phyloP scores from a whole-genome alignment of 2,329 filamentous ascomycete genomes.

The Colletotrichum somersetense region DNA sequence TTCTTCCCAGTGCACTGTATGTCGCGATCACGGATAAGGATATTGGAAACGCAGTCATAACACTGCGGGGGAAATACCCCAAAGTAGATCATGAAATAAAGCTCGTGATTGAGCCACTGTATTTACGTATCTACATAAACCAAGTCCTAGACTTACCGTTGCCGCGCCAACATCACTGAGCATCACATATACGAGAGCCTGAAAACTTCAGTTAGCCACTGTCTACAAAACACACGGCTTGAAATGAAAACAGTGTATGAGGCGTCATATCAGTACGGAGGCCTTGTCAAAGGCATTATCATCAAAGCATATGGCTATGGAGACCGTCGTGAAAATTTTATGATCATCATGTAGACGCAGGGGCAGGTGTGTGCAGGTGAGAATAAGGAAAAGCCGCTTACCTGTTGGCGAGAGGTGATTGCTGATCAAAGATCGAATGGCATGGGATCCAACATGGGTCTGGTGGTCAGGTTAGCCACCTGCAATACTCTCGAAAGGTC shows the following conservation, averaged over 20 bases:
- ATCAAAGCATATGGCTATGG: constrained; percentile 44
- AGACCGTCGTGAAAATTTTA: constrained; percentile 44
- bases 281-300: constrained; percentile 44
- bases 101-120: not conserved
- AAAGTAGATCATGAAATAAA: not conserved
- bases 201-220: constrained; percentile 35
- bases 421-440: fast-evolving
- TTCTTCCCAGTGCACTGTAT: no score
- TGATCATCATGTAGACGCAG: constrained; percentile 42
- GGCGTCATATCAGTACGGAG: constrained; percentile 41
- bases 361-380: not conserved
- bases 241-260: constrained; percentile 22
- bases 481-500: not conserved
- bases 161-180: not conserved
- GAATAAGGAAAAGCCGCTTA: not conserved
- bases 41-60: no score
- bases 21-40: no score
- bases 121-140: not conserved
- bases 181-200: not conserved
- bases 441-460: not conserved
- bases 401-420: not conserved
- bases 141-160: not conserved
- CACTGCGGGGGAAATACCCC: no score
- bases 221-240: constrained; percentile 21
- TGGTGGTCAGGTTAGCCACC: constrained; percentile 21